phyloP scores from a whole-genome alignment of 306 rosid species.

The Sicyos baderoa region DNA sequence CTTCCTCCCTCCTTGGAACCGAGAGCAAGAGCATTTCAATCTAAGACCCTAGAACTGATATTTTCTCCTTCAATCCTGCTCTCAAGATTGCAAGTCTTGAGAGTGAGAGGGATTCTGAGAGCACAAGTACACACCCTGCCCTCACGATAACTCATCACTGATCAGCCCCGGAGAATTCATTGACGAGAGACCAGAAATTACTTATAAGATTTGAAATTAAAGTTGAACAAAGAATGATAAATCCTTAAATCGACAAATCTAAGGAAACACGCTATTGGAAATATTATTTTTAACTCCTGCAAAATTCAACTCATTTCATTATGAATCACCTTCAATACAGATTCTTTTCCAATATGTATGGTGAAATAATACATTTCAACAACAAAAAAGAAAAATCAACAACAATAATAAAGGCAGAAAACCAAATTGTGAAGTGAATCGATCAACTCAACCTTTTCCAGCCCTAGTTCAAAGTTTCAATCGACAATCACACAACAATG shows the following conservation, averaged over 20 bases:
- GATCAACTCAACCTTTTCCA: constrained; percentile 1
- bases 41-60: too few relatives aligned
- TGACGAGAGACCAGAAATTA: not conserved
- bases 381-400: not conserved
- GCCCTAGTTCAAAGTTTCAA: constrained; percentile 20
- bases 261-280: not conserved
- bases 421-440: not conserved
- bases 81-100: too few relatives aligned
- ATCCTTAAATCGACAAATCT: not conserved
- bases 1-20: too few relatives aligned
- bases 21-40: too few relatives aligned
- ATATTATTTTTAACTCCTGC: not conserved
- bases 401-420: not conserved
- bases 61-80: too few relatives aligned
- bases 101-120: too few relatives aligned
- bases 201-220: not conserved
- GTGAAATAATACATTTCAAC: not conserved
- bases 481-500: not conserved
- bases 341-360: not conserved
- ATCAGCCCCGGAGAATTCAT: not conserved
- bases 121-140: too few relatives aligned
- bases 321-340: not conserved
- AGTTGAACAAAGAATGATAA: not conserved
- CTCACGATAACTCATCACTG: not conserved
- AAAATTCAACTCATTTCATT: not conserved